Evolutionary conservation across 2,329 filamentous ascomycete genomes (phyloP), one percentile per base, ranked within the genome.

Genomic region (Stachybotrys elegans): DNA sequence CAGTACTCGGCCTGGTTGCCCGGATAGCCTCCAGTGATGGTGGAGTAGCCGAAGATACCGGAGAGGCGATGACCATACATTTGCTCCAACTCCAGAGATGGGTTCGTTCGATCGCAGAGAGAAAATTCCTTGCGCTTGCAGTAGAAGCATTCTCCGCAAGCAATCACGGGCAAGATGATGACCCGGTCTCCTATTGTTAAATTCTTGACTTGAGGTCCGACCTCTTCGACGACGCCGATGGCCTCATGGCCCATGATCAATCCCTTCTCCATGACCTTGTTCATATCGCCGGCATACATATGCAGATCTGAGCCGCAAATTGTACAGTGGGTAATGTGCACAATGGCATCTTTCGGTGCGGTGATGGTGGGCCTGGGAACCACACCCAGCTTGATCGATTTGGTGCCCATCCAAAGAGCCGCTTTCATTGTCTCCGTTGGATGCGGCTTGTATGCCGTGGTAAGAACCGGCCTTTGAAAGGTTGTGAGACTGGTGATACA

Each of bases 111-210:
- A 21, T 37, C 34, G 20, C 34, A 37, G 20, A 37, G 34, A 37
- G 34, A 37, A 19, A 7, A 37, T 19, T 37, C 34, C n/a, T 37
- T 37, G 34, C 34, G 34, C 34, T 37, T 6, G 34, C 34, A 37
- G 34, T 37, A 37, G 34, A 37, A 37, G 34, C 34, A 37, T 37
- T 37, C 34, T 17, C 34, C 34, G 34, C 34, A 37, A 14, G 34
- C 34, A 37, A 37, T 37, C n/a, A 37, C 34, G n/a, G 34, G 34
- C 34, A 37, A 17, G 34, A 37, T 37, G 34, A 37, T 37, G n/a
- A 37, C 34, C 34, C 34, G 34, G 20, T 37, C 34, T 37, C 34
- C 34, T 37, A 19, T 19, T 21, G 16, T 37, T 19, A 37, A 20
- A 5, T 16, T 37, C 34, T 37, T 37, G 34, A 37, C 34, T 37